Evolutionary conservation across 2,329 filamentous ascomycete species (phyloP).

Genomic region (Leptographium procerum): DNA sequence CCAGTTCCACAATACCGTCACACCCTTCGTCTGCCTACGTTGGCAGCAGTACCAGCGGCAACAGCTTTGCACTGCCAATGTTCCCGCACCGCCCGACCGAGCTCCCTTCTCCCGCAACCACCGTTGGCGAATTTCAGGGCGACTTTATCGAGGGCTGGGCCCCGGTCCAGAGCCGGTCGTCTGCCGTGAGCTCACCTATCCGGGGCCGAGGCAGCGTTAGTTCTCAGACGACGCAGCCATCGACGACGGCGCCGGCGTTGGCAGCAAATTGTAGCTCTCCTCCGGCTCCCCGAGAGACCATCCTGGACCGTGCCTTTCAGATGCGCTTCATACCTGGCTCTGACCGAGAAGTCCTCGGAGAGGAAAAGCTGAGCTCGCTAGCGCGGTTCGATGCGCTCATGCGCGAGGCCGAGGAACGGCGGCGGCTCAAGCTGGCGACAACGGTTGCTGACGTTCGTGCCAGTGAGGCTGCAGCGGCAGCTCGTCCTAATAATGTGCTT

Average conservation of each 20-base stretch:
- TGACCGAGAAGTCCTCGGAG: slow-evolving; percentile 40
- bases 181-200: slow-evolving; percentile 44
- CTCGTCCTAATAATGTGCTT: slow-evolving; percentile 16
- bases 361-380: slow-evolving; percentile 53
- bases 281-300: slow-evolving; percentile 48
- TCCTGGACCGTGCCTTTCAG: slow-evolving; percentile 56
- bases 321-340: slow-evolving; percentile 51
- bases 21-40: slow-evolving; percentile 3
- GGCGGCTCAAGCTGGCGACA: slow-evolving; percentile 25
- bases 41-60: slow-evolving; percentile 2
- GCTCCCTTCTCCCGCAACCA: slow-evolving; percentile 44
- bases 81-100: slow-evolving; percentile 33
- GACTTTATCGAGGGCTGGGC: slow-evolving; percentile 53
- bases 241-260: slow-evolving; percentile 15
- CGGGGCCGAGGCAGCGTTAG: slow-evolving; percentile 43
- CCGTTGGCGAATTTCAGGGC: slow-evolving; percentile 38
- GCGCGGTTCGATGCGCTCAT: slow-evolving; percentile 56
- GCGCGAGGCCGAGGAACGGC: slow-evolving; percentile 44
- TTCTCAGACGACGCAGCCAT: slow-evolving; percentile 28
- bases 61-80: slow-evolving; percentile 6
- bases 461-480: neutral
- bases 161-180: slow-evolving; percentile 46
- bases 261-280: slow-evolving; percentile 37
- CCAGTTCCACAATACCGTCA: slow-evolving; percentile 11
- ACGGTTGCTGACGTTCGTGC: slow-evolving; percentile 16